phyloP scores from a whole-genome alignment of 208 protist species.

The Trichomonas tenax region DNA sequence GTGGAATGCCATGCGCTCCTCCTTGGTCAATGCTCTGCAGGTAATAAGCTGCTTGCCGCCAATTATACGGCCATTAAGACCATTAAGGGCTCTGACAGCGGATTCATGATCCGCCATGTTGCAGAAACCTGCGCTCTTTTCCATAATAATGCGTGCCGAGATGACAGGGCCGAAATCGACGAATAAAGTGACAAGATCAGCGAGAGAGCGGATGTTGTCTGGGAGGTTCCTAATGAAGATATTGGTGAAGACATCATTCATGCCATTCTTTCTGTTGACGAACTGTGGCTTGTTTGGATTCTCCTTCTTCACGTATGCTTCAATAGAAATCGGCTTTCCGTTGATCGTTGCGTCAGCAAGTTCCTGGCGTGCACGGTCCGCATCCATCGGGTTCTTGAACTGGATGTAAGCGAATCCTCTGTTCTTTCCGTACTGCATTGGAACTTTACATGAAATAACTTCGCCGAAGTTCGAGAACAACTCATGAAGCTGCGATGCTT shows the following conservation, averaged over 20 bases:
- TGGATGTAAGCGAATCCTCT: background rate
- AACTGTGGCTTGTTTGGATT: background rate
- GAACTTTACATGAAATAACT: conserved; percentile 19
- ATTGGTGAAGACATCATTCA: background rate
- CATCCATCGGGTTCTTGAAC: background rate
- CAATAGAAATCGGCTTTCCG: background rate
- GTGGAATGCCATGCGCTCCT: background rate
- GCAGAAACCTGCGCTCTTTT: background rate
- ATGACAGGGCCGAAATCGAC: background rate
- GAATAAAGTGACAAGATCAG: background rate
- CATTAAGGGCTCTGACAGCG: background rate
- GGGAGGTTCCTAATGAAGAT: background rate
- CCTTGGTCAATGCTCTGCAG: background rate
- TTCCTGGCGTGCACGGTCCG: background rate
- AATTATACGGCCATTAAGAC: background rate
- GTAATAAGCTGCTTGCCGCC: background rate
- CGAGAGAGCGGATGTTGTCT: background rate
- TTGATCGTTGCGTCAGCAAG: background rate
- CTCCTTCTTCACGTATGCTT: background rate
- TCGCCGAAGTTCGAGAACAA: background rate
- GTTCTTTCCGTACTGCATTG: background rate
- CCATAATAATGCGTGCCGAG: background rate
- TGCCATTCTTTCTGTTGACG: background rate
- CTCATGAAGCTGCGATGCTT: background rate
- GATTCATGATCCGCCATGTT: background rate